Evolutionary conservation across 768 basidiomycete genomes (phyloP).

Genomic region (Gloeophyllum trabeum): DNA sequence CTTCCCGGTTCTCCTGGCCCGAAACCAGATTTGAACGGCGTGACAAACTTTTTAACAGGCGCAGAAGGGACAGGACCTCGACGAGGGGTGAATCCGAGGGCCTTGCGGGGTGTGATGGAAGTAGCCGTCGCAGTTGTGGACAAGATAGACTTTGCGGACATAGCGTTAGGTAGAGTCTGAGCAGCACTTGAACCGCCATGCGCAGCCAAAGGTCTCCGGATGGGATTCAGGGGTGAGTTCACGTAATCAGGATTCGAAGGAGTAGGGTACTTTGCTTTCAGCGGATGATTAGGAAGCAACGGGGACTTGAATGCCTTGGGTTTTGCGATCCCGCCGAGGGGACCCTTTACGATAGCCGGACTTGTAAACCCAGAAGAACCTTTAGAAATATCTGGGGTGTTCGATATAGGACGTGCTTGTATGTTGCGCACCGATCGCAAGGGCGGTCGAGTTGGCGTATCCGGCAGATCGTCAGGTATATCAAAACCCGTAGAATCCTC

Average conservation of each 20-base stretch:
- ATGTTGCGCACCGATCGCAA: not conserved
- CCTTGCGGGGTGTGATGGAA: slow-evolving; percentile 7
- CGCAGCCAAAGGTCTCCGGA: slow-evolving; percentile 1
- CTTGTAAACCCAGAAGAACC: not conserved
- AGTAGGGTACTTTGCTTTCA: slow-evolving; percentile 7
- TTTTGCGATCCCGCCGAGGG: not conserved
- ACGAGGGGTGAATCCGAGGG: slow-evolving; percentile 16
- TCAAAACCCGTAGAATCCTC: too few relatives aligned
- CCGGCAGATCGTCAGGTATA: not conserved
- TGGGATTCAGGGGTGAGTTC: too few relatives aligned
- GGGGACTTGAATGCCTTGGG: slow-evolving; percentile 18
- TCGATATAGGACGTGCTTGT: too few relatives aligned
- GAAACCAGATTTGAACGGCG: slow-evolving; percentile 20
- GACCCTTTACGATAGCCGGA: not conserved
- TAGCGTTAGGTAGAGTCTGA: not conserved
- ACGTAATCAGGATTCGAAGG: too few relatives aligned
- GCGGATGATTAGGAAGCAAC: slow-evolving; percentile 5
- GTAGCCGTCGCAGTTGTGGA: not conserved
- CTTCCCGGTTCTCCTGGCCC: slow-evolving; percentile 16
- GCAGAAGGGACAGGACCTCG: slow-evolving; percentile 3
- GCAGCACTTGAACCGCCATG: too few relatives aligned
- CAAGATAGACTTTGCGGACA: not conserved
- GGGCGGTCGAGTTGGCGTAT: not conserved
- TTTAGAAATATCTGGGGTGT: too few relatives aligned
- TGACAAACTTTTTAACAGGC: slow-evolving; percentile 14